Percentiles rank a stretch among this genome's conserved stretches.
phyloP scores from a whole-genome alignment of 1,284 basidiomycete genomes.

The Cutaneotrichosporon sp. region DNA sequence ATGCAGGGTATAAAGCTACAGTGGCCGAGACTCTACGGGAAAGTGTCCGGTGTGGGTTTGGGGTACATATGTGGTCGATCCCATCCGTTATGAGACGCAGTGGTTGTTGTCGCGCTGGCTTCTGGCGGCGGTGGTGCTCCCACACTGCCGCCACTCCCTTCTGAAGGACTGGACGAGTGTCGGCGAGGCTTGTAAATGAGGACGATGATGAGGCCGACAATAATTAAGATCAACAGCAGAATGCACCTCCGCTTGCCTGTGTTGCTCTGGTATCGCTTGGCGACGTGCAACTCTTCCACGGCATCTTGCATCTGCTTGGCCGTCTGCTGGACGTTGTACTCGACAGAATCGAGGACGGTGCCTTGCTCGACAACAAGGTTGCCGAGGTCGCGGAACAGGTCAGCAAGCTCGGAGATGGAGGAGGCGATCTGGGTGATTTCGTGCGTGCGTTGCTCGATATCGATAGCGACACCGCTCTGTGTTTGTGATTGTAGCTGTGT shows the following conservation, averaged over 20 bases:
- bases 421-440: constrained; percentile 89
- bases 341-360: constrained; percentile 89
- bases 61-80: constrained; percentile 2
- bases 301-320: constrained; percentile 74
- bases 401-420: constrained; percentile 84
- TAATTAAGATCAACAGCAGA: constrained; percentile 81
- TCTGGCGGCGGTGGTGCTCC: background rate
- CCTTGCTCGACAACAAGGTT: constrained; percentile 96
- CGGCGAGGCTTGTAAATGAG: constrained; percentile 48
- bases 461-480: constrained; percentile 50
- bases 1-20: constrained; percentile 6
- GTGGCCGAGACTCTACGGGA: too few relatives aligned
- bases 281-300: constrained; percentile 74
- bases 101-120: background rate
- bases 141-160: background rate
- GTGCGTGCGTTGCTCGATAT: constrained; percentile 61
- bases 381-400: constrained; percentile 92
- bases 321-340: constrained; percentile 95
- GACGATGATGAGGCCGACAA: constrained; percentile 64
- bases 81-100: background rate
- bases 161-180: background rate
- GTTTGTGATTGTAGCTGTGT: constrained; percentile 42
- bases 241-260: constrained; percentile 90
- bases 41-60: too few relatives aligned
- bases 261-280: constrained; percentile 86